Percentiles rank a stretch among this genome's conserved stretches.
phyloP scores from a whole-genome alignment of 1,139 yeast species.

The Groenewaldozyma auringiensis region DNA sequence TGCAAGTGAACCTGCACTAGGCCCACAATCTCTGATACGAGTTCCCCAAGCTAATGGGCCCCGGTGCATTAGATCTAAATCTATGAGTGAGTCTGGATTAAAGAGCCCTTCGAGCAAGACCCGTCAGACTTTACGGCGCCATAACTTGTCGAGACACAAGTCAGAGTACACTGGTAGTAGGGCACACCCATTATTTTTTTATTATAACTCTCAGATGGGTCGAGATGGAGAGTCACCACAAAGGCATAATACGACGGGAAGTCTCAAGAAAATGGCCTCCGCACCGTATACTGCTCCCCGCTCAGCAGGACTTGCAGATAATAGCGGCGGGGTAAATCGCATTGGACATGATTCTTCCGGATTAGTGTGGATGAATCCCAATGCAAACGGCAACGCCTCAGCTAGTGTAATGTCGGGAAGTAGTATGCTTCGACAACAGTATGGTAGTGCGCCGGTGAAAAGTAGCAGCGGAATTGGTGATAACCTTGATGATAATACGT shows the following conservation, averaged over 20 bases:
- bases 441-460: neutral
- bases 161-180: neutral
- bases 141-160: neutral
- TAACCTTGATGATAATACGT: neutral
- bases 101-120: too few species aligned
- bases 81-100: neutral
- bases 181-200: neutral
- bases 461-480: too few species aligned
- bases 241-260: constrained; percentile 1
- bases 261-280: neutral
- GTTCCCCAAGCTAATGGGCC: neutral
- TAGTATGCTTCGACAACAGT: too few species aligned
- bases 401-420: too few species aligned
- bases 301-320: neutral
- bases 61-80: neutral
- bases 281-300: neutral
- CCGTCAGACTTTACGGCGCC: neutral
- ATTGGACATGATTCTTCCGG: neutral
- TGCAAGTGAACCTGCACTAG: neutral
- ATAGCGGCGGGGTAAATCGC: too few species aligned
- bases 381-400: too few species aligned
- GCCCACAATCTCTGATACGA: neutral
- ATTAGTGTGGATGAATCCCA: neutral
- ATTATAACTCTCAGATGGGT: neutral
- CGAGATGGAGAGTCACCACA: neutral